Evolutionary conservation across 1,284 basidiomycete genomes (phyloP), one percentile per base, ranked within the genome.

Genomic region (Papiliotrema nemorosa): DNA sequence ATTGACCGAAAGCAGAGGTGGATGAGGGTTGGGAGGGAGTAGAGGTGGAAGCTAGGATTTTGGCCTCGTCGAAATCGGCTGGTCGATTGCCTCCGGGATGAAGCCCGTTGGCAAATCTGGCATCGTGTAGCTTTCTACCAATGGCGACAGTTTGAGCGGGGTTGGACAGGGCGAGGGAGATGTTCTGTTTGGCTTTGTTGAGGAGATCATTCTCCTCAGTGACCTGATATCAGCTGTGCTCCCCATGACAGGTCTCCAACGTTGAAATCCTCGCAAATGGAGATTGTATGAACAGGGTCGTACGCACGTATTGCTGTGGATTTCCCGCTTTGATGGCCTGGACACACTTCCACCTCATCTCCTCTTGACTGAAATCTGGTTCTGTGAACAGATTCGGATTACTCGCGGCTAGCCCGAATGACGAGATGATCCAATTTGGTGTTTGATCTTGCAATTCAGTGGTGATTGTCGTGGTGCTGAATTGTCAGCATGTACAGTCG

Each of bases 381-480:
- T 36, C 39, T 22, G 5, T 5, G 16, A 96, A 72, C 5, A 94
- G 62, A 42, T 80, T 83, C 0, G 84, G 84, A 60, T 91, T 88
- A 48, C 81, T 69, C 65, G 92, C 91, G 0, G 84, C 82, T 2
- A 62, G 60, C 0, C 81, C 90, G 67, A 87, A 96, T 0, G 82
- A 85, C 0, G 88, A 85, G 0, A 93, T 75, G n/a, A 85, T 84
- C 86, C 88, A 97, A 6, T 81, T 49, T 0, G 91, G 92, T 61
- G 60, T 60, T 41, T 73, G 72, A 2, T 57, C 53, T 5, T 48
- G 36, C 1, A 75, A 61, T 37, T 75, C 73, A 18, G 49, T 38
- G 20, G 55, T 48, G 36, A 75, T 49, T 2, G 60, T 62, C 16
- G 68, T 65, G 14, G 66, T 64, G 34, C 70, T 73, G 24, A 3